Evolutionary conservation across 495 filamentous ascomycete species (phyloP).

Genomic region (Haplographium delicatum): DNA sequence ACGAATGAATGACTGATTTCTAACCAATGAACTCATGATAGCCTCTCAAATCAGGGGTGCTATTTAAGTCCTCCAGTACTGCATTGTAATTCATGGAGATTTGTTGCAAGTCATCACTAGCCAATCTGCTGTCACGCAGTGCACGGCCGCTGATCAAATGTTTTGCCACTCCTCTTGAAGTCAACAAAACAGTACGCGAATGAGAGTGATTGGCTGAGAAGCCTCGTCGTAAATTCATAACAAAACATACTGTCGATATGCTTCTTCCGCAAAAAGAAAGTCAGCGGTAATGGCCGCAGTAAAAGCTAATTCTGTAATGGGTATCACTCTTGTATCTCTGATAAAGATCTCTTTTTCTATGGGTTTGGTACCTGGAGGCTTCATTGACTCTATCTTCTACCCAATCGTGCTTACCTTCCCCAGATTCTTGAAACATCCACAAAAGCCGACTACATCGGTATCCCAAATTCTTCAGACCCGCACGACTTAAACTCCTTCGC

Average conservation of each 20-base stretch:
- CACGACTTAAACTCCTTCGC: conserved; percentile 2
- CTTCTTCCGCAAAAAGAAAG: conserved; percentile 6
- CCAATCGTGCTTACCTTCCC: conserved; percentile 21
- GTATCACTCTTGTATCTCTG: not conserved
- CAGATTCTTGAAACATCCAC: conserved; percentile 18
- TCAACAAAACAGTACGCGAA: not conserved
- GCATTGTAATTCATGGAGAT: no score
- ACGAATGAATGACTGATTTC: conserved; percentile 1
- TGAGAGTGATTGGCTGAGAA: conserved; percentile 9
- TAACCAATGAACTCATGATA: not conserved
- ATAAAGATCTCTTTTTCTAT: not conserved
- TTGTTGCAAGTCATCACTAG: conserved; percentile 5
- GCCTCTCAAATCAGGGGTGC: no score
- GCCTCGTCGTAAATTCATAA: conserved; percentile 16
- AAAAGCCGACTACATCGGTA: conserved; percentile 12
- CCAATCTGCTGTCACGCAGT: conserved; percentile 2
- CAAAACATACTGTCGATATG: conserved; percentile 8
- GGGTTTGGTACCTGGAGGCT: not conserved
- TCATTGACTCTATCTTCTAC: not conserved
- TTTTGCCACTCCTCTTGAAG: not conserved
- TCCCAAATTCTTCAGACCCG: no score
- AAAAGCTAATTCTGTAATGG: no score
- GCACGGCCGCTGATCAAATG: not conserved
- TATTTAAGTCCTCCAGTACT: no score
- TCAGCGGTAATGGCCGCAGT: no score